Evolutionary conservation across 2,329 filamentous ascomycete genomes (phyloP), one percentile per base, ranked within the genome.

Genomic region (Helicocarpus griseus): DNA sequence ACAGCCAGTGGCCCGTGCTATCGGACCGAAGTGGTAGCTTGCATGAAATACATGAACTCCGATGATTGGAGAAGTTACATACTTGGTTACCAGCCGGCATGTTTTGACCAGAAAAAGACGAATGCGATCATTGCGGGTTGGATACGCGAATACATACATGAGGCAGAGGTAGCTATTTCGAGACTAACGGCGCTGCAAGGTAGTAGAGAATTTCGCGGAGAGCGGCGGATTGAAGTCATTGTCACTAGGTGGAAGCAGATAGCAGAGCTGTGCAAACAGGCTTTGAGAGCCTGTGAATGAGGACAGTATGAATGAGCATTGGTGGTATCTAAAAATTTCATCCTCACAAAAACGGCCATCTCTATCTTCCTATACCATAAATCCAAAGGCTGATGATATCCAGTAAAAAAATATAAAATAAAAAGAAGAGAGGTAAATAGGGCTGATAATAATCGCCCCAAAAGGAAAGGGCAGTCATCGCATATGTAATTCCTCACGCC

Each of bases 11-110:
- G 69, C 7, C 63, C 65, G 17, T 73, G 71, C 54, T 71, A 67
- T 56, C 65, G 71, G 21, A 73, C 71, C 7, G 68, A 73, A 50
- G 64, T 73, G 29, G 70, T 65, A 39, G 67, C 69, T 22, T 65
- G 66, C 45, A 60, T 69, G 52, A 68, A 60, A 53, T 69, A 69
- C 55, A 69, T 73, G 64, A 57, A 62, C 21, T 63, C 58, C 8
- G 57, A 64, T 38, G 61, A 67, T 49, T 73, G 70, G 69, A 61
- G 63, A 31, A 63, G 65, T 24, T 68, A 70, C 56, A 60, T 69
- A 17, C 63, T 65, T n/a, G 70, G 70, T 19, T 61, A 61, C 35
- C 63, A 63, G n/a, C 60, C 58, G 28, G 43, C 61, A 29, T 61
- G 60, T 9, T 57, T 66, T 28, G 61, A 68, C 49, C 58, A 62